Conservation (phyloP, 106 monocot species). For the Dendrobium huoshanense region DNA sequence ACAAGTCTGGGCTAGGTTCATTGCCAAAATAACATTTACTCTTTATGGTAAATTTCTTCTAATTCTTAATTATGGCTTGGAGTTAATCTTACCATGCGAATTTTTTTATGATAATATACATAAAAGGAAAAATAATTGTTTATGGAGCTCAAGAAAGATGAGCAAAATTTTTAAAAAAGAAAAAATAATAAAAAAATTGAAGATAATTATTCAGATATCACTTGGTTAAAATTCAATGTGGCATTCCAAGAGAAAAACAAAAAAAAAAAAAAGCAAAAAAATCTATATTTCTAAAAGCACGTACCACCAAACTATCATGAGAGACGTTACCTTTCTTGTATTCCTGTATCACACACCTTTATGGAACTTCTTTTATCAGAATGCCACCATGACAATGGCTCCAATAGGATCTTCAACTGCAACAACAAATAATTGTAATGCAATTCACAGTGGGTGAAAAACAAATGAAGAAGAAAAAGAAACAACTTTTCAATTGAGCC, state of each 20-base stretch:
- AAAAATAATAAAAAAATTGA: neutral
- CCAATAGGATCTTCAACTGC: constrained; percentile 73
- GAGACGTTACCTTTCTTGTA: constrained; percentile 53
- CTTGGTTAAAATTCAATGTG: neutral
- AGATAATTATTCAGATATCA: neutral
- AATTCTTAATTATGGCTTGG: too few species aligned
- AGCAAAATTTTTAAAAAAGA: too few species aligned
- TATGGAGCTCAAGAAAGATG: too few species aligned
- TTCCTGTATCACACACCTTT: constrained; percentile 47
- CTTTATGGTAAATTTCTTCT: too few species aligned
- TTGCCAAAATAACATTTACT: too few species aligned
- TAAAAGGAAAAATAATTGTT: too few species aligned
- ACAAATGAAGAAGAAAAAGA: neutral
- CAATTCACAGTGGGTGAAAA: neutral
- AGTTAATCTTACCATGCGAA: too few species aligned
- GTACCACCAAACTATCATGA: neutral
- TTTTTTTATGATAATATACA: too few species aligned
- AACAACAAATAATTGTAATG: constrained; percentile 7
- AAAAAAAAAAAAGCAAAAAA: neutral
- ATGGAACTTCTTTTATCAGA: constrained; percentile 19
- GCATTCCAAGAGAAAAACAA: neutral
- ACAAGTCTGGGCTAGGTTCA: too few species aligned
- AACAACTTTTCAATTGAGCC: neutral
- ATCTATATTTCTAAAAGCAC: neutral
- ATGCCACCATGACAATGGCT: constrained; percentile 59